Conservation (phyloP, 306 rosid species). For the Malus orientalis region DNA sequence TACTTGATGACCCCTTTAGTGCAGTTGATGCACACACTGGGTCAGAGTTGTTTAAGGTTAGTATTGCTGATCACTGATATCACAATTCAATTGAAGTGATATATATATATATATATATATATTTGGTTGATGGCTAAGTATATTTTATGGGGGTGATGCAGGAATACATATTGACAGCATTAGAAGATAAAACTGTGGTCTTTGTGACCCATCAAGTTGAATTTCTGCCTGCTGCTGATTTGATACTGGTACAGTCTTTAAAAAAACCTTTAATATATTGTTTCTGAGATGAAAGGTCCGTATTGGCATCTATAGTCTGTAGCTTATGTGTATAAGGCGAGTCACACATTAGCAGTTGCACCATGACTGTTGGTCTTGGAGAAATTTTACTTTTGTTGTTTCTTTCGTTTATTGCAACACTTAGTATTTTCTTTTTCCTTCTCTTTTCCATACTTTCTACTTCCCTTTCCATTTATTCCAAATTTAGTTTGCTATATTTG, state of each 20-base stretch:
- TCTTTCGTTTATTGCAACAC: neutral
- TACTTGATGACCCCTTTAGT: slow-evolving; percentile 96
- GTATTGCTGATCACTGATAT: slow-evolving; percentile 4
- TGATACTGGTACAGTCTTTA: slow-evolving; percentile 66
- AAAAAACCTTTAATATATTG: slow-evolving; percentile 8
- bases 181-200: slow-evolving; percentile 76
- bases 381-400: neutral
- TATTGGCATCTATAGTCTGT: slow-evolving; percentile 2
- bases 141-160: slow-evolving; percentile 39
- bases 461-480: neutral
- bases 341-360: neutral
- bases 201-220: slow-evolving; percentile 99
- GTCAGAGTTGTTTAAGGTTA: slow-evolving; percentile 70
- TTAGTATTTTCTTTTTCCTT: neutral
- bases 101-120: no score
- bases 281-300: slow-evolving; percentile 9
- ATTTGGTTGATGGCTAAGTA: slow-evolving; percentile 22
- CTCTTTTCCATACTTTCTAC: neutral
- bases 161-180: slow-evolving; percentile 93
- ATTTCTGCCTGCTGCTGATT: slow-evolving; percentile 86
- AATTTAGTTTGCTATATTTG: neutral
- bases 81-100: slow-evolving; percentile 14
- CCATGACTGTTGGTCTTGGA: neutral
- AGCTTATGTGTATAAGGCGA: neutral
- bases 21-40: slow-evolving; percentile 99